These are phyloP conservation scores for Isochrysis galbana DNA, from an alignment of 78 protist species.

Conservation along the genomic window DNA sequence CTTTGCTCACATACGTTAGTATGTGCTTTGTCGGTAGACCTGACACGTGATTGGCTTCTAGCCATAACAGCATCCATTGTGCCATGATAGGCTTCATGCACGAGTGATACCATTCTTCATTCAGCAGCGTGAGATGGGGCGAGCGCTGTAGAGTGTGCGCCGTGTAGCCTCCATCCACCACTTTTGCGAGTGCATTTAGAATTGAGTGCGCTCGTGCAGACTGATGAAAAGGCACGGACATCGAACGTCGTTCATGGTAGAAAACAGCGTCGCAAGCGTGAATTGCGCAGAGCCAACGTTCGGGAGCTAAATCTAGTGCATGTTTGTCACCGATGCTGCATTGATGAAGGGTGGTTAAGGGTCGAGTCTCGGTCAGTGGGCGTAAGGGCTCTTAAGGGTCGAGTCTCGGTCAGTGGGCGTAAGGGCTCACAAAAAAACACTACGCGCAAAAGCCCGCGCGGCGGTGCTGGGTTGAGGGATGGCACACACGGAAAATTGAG, in stretches of 20 bases:
- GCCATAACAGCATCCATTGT: constrained; percentile 42
- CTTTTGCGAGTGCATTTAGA: neutral
- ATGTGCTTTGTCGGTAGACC: too few relatives aligned
- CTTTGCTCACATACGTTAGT: too few relatives aligned
- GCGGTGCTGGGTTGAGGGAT: too few relatives aligned
- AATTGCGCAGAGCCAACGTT: constrained; percentile 46
- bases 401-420: too few relatives aligned
- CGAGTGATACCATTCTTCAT: constrained; percentile 30
- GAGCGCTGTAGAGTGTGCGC: constrained; percentile 19
- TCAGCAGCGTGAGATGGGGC: constrained; percentile 55
- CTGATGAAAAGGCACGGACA: constrained; percentile 5
- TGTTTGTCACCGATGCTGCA: constrained; percentile 66
- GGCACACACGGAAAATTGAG: constrained; percentile 86
- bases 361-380: too few relatives aligned
- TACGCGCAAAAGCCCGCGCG: too few relatives aligned
- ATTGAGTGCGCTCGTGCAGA: neutral
- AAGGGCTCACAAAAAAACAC: too few relatives aligned
- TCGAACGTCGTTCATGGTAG: neutral
- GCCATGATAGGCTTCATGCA: constrained; percentile 43
- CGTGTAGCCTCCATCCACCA: constrained; percentile 21
- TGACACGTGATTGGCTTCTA: constrained; percentile 14
- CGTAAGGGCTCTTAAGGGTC: too few relatives aligned
- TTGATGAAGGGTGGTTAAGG: too few relatives aligned
- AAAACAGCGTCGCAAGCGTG: constrained; percentile 37
- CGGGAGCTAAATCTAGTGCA: constrained; percentile 27